A percentile compares a stretch with the other conserved stretches of the same genome.
These are phyloP conservation scores for Arachis stenosperma DNA, from an alignment of 306 rosid species.

Conservation along the genomic window DNA sequence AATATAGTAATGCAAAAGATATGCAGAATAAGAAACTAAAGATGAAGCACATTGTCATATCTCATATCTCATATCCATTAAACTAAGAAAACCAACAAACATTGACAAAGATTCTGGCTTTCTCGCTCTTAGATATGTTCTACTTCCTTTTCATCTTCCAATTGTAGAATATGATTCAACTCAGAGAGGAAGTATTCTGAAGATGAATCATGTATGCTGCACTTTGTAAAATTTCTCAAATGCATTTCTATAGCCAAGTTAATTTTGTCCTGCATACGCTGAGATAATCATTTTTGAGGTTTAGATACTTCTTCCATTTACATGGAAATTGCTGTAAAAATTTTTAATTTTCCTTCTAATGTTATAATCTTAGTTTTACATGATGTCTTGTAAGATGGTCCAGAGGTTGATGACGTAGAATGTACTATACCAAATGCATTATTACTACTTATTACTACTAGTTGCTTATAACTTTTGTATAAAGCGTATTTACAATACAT, in stretches of 20 bases:
- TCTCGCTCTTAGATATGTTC: constrained; percentile 20
- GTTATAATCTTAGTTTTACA: not conserved
- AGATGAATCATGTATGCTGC: constrained; percentile 34
- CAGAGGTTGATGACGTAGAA: not conserved
- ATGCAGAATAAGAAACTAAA: not conserved
- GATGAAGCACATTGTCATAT: too few species aligned
- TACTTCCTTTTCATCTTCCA: constrained; percentile 65
- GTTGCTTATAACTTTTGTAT: too few species aligned
- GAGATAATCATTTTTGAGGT: constrained; percentile 2
- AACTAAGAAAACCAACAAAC: too few species aligned
- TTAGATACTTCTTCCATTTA: constrained; percentile 4
- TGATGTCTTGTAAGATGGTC: not conserved
- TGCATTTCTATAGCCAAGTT: constrained; percentile 12
- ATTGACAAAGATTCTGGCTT: not conserved
- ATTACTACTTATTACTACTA: too few species aligned
- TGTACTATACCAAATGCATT: not conserved
- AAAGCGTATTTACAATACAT: too few species aligned
- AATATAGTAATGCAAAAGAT: constrained; percentile 12
- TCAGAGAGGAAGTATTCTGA: constrained; percentile 25
- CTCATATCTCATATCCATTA: too few species aligned
- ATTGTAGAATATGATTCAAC: constrained; percentile 72
- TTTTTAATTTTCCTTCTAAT: not conserved
- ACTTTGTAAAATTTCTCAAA: constrained; percentile 28
- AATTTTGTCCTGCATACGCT: not conserved
- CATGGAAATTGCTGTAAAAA: not conserved